Evolutionary conservation across 805 yeast genomes (phyloP).

Genomic region (Cyberlindnera misumaiensis): DNA sequence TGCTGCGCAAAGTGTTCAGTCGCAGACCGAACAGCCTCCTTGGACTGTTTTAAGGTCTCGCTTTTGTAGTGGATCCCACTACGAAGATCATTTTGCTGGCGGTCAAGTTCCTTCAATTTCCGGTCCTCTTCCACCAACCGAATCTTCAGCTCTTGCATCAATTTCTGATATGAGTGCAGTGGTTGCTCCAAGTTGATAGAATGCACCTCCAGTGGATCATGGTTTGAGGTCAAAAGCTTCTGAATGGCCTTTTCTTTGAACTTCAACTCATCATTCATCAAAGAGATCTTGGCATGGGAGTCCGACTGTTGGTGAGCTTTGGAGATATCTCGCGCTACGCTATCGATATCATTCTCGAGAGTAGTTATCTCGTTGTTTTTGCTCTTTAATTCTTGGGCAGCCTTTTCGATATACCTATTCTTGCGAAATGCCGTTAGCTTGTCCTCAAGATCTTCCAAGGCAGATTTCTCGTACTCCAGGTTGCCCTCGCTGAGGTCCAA

Average conservation of each 20-base stretch:
- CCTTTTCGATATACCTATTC: constrained; percentile 21
- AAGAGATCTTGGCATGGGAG: constrained; percentile 43
- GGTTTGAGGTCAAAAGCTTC: constrained; percentile 23
- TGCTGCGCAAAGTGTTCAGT: constrained; percentile 10
- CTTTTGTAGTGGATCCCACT: constrained; percentile 14
- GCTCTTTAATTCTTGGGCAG: constrained; percentile 30
- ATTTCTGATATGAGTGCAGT: constrained; percentile 6
- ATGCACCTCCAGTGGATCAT: constrained; percentile 16
- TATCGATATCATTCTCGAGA: constrained; percentile 44
- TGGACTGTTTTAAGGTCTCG: constrained; percentile 3
- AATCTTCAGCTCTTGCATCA: background rate
- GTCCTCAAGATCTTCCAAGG: constrained; percentile 32
- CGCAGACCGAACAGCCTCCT: constrained; percentile 7
- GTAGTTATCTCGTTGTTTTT: constrained; percentile 31
- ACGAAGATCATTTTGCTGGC: constrained; percentile 10
- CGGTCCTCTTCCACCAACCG: constrained; percentile 7
- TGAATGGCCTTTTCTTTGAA: constrained; percentile 26
- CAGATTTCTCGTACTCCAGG: constrained; percentile 37
- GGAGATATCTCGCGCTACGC: constrained; percentile 41
- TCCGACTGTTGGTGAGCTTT: constrained; percentile 53
- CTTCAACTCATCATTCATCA: constrained; percentile 34
- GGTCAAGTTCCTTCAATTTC: background rate
- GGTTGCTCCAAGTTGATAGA: constrained; percentile 14
- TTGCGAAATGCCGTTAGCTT: constrained; percentile 28
- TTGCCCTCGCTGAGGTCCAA: constrained; percentile 39